phyloP scores from a whole-genome alignment of 2,329 filamentous ascomycete species.

The Emergomyces pasteurianus region DNA sequence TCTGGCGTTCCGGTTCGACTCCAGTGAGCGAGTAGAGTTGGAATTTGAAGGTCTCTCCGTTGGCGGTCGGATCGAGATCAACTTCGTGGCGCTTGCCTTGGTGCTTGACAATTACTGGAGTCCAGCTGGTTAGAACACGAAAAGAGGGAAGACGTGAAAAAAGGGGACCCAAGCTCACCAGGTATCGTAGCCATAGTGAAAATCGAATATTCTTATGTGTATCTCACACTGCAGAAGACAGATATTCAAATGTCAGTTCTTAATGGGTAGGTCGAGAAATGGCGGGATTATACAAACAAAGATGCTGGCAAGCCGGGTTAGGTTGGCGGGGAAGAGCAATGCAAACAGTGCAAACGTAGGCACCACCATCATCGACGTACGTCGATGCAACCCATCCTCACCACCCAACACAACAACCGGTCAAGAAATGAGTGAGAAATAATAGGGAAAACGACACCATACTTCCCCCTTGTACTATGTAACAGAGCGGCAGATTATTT shows the following conservation, averaged over 20 bases:
- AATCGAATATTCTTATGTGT: constrained; percentile 7
- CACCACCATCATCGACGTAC: constrained; percentile 4
- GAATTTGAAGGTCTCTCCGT: constrained; percentile 87
- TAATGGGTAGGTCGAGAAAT: not conserved
- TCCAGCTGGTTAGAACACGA: not conserved
- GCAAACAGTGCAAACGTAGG: constrained; percentile 24
- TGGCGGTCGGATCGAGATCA: constrained; percentile 73
- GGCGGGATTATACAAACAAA: not conserved
- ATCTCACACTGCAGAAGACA: not conserved
- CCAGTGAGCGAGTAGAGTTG: constrained; percentile 92
- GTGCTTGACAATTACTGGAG: constrained; percentile 78
- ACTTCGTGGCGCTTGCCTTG: constrained; percentile 91
- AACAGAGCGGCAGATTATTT: not conserved
- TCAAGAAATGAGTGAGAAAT: not conserved
- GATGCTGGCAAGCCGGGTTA: not conserved
- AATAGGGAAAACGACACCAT: not conserved
- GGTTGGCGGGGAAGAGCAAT: constrained; percentile 7
- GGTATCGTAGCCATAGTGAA: constrained; percentile 43
- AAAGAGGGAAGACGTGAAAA: not conserved
- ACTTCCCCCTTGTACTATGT: not conserved
- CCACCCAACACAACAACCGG: constrained; percentile 5
- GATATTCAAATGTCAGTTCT: not conserved
- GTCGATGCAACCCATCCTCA: not conserved
- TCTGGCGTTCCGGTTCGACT: constrained; percentile 92
- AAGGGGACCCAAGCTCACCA: constrained; percentile 29